Percentiles rank a stretch among this genome's conserved stretches.
Conservation (phyloP, 768 basidiomycete genomes). For the Mycena filopes region DNA sequence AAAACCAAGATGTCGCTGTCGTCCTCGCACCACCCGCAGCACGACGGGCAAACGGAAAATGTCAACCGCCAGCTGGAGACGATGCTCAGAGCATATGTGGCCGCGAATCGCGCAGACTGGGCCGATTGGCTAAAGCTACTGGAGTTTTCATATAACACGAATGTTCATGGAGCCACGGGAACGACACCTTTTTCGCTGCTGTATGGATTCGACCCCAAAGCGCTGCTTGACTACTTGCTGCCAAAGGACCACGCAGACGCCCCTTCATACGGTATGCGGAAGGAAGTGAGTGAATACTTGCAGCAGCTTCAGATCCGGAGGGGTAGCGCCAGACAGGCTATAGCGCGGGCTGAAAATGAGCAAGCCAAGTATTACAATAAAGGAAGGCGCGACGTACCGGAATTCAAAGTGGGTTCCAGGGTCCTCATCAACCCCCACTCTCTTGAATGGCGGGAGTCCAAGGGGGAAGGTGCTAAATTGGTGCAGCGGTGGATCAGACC, state of each 20-base stretch:
- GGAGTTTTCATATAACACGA: background rate
- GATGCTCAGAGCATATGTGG: background rate
- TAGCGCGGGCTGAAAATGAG: background rate
- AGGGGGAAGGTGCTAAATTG: background rate
- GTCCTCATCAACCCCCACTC: background rate
- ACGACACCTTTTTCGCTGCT: background rate
- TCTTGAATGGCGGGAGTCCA: background rate
- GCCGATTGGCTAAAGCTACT: background rate
- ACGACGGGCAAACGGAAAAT: background rate
- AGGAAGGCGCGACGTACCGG: background rate
- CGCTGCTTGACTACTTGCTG: background rate
- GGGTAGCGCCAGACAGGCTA: background rate
- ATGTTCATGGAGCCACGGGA: background rate
- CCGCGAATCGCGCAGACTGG: background rate
- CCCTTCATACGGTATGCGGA: background rate
- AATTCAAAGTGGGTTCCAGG: background rate
- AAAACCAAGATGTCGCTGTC: conserved; percentile 1
- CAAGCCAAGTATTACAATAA: background rate
- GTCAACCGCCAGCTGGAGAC: conserved; percentile 1
- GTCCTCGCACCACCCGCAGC: conserved; percentile 1
- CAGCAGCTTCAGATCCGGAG: background rate
- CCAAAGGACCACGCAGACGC: background rate
- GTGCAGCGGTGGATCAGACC: background rate
- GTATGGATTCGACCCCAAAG: background rate
- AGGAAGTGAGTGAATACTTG: background rate